Base-by-base conservation (phyloP, 23 red algal species). In the Gracilaria domingensis region DNA sequence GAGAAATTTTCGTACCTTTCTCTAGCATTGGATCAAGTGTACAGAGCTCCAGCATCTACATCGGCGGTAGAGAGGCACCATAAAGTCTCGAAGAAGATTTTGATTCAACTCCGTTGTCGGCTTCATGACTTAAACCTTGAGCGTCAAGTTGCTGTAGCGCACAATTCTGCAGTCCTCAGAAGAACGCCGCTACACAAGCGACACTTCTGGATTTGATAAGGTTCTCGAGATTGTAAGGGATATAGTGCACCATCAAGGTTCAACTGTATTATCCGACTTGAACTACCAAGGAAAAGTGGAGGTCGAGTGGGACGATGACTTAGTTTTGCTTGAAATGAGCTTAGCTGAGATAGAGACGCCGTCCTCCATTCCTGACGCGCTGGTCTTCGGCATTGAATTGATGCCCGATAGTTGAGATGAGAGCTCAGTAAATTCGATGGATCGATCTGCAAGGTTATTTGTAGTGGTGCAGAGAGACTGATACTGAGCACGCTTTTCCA, bases 91-190 rank as follows among this genome's bases (percentile, higher is more conserved):
- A 79, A 79, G 24, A 29, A 36, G 49, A 20, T 79, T 4, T 13
- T 79, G 33, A 13, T 36, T 13, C 24, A 36, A 79, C 39, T 4
- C 3, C 74, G 74, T 9, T 50, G 40, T 79, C 39, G 74, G 37
- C 26, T 79, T 4, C 3, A 29, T 29, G 74, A 79, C 20, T 16
- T 79, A 9, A 40, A 29, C 25, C 8, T 79, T 36, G 40, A 79
- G 37, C 39, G n/a, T 13, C 74, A 79, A 79, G 74, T 79, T 49
- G 74, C 74, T 40, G 35, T 79, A 54, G 74, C 74, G 24, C 74
- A 79, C 24, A 79, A 79, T 49, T 33, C 62, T 12, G 33, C 62
- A 33, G 62, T 67, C 16, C 62, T 67, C 13, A 4, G 62, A 29
- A 4, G 9, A 0, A 33, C 62, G 3, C 33, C 7, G 5, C 12